These are phyloP conservation scores for Blumeriella jaapii DNA, from an alignment of 2,329 filamentous ascomycete genomes.

Conservation along the genomic window DNA sequence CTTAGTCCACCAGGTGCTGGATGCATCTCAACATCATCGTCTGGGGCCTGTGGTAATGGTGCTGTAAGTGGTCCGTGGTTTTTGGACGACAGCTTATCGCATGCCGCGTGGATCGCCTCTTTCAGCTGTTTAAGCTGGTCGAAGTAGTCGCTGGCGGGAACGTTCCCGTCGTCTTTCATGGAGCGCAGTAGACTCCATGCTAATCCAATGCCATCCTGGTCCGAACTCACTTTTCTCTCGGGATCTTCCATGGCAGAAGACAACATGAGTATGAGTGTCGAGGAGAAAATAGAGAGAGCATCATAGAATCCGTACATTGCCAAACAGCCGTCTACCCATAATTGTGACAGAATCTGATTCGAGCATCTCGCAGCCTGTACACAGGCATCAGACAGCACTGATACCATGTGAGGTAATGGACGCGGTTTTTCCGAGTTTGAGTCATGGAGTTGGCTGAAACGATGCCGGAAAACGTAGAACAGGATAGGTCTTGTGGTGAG, in stretches of 20 bases:
- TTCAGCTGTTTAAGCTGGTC: conserved; percentile 12
- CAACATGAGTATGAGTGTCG: conserved; percentile 29
- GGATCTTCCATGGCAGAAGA: conserved; percentile 22
- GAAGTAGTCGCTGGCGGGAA: conserved; percentile 18
- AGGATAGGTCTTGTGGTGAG: conserved; percentile 30
- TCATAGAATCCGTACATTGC: conserved; percentile 31
- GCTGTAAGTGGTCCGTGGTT: not conserved
- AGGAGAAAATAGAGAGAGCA: conserved; percentile 31
- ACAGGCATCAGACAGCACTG: conserved; percentile 29
- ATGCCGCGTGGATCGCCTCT: conserved; percentile 10
- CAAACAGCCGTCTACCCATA: conserved; percentile 30
- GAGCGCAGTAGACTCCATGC: conserved; percentile 16
- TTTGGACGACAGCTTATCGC: too few relatives aligned
- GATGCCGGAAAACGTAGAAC: conserved; percentile 28
- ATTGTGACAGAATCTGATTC: conserved; percentile 28
- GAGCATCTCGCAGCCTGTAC: conserved; percentile 30
- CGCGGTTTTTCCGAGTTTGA: conserved; percentile 1
- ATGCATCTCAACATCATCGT: not conserved
- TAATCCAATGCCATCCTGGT: conserved; percentile 15
- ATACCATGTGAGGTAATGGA: conserved; percentile 27
- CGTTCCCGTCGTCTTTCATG: conserved; percentile 19
- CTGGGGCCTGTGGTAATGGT: not conserved
- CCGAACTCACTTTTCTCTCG: not conserved
- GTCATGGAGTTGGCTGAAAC: conserved; percentile 8
- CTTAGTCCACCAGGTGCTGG: not conserved